Percentiles rank a stretch among this genome's conserved stretches.
Evolutionary conservation across 169 alveolate genomes (phyloP).

Genomic region (Blepharisma undulans): DNA sequence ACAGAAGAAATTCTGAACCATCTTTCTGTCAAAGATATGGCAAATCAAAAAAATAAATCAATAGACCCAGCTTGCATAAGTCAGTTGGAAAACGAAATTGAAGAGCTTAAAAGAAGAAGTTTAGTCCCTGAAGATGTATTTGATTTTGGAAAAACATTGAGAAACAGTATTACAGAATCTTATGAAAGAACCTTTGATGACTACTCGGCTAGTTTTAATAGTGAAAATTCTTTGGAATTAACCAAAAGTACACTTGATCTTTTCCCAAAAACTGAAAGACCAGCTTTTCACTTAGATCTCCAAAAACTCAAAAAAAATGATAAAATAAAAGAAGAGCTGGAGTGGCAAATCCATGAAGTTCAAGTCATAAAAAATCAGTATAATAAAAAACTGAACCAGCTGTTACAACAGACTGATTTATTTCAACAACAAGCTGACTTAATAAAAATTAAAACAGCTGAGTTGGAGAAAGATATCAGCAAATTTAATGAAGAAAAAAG

Average conservation of each 20-base stretch:
- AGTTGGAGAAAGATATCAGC: neutral
- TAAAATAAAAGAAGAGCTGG: neutral
- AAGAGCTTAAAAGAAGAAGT: neutral
- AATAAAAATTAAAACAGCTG: neutral
- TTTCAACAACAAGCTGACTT: neutral
- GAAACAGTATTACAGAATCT: neutral
- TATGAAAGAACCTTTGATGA: neutral
- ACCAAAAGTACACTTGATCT: neutral
- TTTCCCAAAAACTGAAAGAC: neutral
- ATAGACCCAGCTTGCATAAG: neutral
- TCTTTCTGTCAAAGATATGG: neutral
- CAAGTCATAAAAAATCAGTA: neutral
- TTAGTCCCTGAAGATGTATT: neutral
- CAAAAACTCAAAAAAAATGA: neutral
- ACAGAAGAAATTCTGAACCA: neutral
- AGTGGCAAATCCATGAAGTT: neutral
- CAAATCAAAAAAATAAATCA: neutral
- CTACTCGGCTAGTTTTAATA: neutral
- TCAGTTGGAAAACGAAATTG: constrained; percentile 14
- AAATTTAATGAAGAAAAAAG: neutral
- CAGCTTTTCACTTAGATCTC: neutral
- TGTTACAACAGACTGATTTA: neutral
- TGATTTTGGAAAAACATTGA: neutral
- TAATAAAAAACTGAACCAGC: neutral
- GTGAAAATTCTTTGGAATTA: neutral